These are phyloP conservation scores for Aureobasidium pullulans DNA, from an alignment of 2,329 filamentous ascomycete genomes.

Conservation along the genomic window DNA sequence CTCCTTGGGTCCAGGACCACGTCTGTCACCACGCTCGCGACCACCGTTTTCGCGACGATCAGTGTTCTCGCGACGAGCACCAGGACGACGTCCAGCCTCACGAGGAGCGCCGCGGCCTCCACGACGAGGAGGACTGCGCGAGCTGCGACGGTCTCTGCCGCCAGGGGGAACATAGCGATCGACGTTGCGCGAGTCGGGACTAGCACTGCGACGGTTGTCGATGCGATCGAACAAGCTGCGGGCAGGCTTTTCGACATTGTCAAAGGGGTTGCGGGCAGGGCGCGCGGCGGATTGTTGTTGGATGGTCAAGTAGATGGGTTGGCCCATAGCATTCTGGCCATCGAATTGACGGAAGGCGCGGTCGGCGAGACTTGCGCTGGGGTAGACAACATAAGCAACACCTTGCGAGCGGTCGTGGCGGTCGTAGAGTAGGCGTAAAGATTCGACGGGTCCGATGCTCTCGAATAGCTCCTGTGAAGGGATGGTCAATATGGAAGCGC, in stretches of 20 bases:
- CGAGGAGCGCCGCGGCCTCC: slow-evolving; percentile 32
- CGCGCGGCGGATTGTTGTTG: slow-evolving; percentile 34
- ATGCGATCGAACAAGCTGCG: slow-evolving; percentile 62
- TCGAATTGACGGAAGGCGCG: slow-evolving; percentile 74
- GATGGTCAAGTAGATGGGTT: slow-evolving; percentile 66
- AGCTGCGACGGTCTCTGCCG: slow-evolving; percentile 38
- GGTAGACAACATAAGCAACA: slow-evolving; percentile 75
- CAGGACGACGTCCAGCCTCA: slow-evolving; percentile 41
- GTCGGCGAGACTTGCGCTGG: slow-evolving; percentile 60
- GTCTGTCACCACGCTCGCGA: slow-evolving; percentile 34
- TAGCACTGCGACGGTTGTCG: slow-evolving; percentile 36
- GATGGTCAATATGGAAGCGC: not conserved
- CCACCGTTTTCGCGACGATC: slow-evolving; percentile 6
- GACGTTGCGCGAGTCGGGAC: slow-evolving; percentile 57
- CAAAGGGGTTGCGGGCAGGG: slow-evolving; percentile 38
- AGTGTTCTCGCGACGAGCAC: slow-evolving; percentile 34
- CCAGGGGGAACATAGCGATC: slow-evolving; percentile 70
- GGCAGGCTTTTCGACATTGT: slow-evolving; percentile 41
- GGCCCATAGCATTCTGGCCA: slow-evolving; percentile 80
- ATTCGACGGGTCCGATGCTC: slow-evolving; percentile 64
- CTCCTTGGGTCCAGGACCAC: slow-evolving; percentile 37
- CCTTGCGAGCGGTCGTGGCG: slow-evolving; percentile 83
- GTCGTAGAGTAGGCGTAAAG: slow-evolving; percentile 71
- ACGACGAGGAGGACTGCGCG: slow-evolving; percentile 50
- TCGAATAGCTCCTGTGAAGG: slow-evolving; percentile 64